A percentile compares a stretch with the other conserved stretches of the same genome.
Evolutionary conservation across 108 stramenopile species (phyloP).

Genomic region (Poteriospumella lacustris): DNA sequence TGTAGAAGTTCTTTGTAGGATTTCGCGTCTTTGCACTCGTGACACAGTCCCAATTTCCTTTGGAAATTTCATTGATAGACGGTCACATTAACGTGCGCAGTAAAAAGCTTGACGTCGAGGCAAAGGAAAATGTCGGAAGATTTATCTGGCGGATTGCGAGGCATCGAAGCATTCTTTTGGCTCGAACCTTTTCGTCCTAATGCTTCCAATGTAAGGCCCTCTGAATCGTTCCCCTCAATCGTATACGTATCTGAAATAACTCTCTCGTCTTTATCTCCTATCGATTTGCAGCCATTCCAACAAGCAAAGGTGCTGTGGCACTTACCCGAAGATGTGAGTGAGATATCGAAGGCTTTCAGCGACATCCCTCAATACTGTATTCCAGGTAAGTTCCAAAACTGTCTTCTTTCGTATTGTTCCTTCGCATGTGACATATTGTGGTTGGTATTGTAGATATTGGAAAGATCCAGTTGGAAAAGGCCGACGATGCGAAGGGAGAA

Average conservation of each 20-base stretch:
- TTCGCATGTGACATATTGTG: too few relatives aligned
- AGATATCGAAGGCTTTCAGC: background rate
- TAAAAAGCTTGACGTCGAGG: too few relatives aligned
- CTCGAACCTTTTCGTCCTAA: background rate
- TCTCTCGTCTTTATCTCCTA: background rate
- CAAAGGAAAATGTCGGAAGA: too few relatives aligned
- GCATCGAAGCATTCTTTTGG: slow-evolving; percentile 17
- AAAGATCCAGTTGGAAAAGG: background rate
- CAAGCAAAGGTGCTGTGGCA: slow-evolving; percentile 24
- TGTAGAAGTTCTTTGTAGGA: too few relatives aligned
- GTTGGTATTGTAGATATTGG: background rate
- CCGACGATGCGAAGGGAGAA: background rate
- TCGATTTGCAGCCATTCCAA: background rate
- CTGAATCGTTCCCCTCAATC: background rate
- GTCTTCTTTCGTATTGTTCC: too few relatives aligned
- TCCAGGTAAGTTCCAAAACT: slow-evolving; percentile 21
- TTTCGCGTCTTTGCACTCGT: too few relatives aligned
- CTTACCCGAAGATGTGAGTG: background rate
- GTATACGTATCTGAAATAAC: background rate
- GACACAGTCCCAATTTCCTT: too few relatives aligned
- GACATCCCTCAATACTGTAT: slow-evolving; percentile 22
- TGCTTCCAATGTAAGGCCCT: background rate
- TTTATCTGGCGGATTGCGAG: too few relatives aligned
- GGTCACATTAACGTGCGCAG: too few relatives aligned
- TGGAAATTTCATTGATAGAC: too few relatives aligned